Base-by-base conservation (phyloP, 148 eudicot species). In the Dianthus caryophyllus region DNA sequence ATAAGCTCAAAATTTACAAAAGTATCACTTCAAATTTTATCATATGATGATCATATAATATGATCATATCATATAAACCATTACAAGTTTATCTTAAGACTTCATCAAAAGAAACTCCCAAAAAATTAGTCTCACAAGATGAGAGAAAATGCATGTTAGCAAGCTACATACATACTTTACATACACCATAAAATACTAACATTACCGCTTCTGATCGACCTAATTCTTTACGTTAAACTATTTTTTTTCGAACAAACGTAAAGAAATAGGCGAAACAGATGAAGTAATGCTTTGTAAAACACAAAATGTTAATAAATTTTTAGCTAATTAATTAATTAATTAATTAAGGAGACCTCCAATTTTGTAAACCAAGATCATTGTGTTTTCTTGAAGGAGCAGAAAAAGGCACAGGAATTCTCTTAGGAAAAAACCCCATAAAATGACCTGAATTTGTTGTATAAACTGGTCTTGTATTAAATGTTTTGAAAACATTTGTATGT, bases 381-480 rank as follows among this genome's bases (percentile, higher is more conserved):
- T 89, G 96, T 36, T 83, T 82, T 62, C 91, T 84, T 26, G 96
- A 89, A 24, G 96, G 96, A 57, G 81, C 85, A n/a, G 96, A 89
- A 50, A 61, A 65, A 3, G 91, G 91, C 10, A 79, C 64, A 22
- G 83, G 86, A 8, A 75, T 41, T 71, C 89, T 82, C 67, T 83
- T 83, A 0, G 96, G 96, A 39, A 84, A 55, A 72, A 69, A 86
- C 21, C 84, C 87, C 14, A 76, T 43, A 71, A 82, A 83, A 21
- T 86, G 77, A 27, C 83, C 86, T 1, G 77, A 26, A 10, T 68
- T 74, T 12, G 72, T 74, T 12, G 72, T 50, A 61, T 74, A 53
- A 39, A 27, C 51, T 16, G 72, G 67, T 0, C 63, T 75, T 63
- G 74, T 59, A 30, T 59, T 64, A 78, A 73, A 76, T 63, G 66